Conservation (phyloP, 2,329 filamentous ascomycete genomes). For the Trichoderma atrobrunneum region DNA sequence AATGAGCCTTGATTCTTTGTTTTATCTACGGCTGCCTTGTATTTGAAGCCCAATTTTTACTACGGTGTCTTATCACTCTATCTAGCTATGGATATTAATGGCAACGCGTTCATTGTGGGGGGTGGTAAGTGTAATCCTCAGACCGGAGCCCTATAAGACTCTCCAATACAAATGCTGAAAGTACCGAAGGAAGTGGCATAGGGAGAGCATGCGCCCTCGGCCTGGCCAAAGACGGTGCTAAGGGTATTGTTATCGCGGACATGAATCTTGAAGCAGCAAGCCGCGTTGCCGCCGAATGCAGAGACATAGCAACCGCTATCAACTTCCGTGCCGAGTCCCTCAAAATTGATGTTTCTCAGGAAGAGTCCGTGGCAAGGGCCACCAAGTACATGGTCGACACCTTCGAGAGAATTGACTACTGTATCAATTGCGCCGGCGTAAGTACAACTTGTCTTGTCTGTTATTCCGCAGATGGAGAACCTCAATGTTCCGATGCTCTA, state of each 20-base stretch:
- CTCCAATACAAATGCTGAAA: neutral
- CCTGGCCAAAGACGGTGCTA: conserved; percentile 21
- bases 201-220: conserved; percentile 16
- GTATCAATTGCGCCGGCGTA: conserved; percentile 22
- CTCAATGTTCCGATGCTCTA: neutral
- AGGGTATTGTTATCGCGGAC: conserved; percentile 21
- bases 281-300: conserved; percentile 8
- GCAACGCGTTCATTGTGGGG: conserved; percentile 4
- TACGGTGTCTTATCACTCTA: neutral
- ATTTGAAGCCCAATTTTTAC: neutral
- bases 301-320: conserved; percentile 15
- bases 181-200: conserved; percentile 25
- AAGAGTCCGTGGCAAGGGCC: conserved; percentile 16
- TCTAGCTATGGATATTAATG: neutral
- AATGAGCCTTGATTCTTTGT: neutral
- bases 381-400: conserved; percentile 9
- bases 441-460: neutral
- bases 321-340: conserved; percentile 13
- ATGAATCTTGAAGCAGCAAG: conserved; percentile 17
- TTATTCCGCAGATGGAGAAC: neutral
- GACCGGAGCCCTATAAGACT: no score
- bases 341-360: conserved; percentile 19
- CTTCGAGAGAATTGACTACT: conserved; percentile 24
- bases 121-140: neutral
- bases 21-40: neutral